Conservation (phyloP, 768 basidiomycete species). For the Boletus bicolor region DNA sequence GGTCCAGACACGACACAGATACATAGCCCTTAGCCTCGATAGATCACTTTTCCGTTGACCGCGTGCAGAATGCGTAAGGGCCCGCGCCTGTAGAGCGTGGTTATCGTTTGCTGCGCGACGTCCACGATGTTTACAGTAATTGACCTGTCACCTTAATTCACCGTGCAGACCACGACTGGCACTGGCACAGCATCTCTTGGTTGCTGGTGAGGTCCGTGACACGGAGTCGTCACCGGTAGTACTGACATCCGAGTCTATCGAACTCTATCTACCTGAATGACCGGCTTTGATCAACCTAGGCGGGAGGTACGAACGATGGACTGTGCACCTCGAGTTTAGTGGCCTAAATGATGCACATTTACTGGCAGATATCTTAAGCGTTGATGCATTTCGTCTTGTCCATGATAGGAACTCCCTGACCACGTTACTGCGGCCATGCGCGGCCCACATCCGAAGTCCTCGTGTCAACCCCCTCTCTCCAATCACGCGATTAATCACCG, state of each 20-base stretch:
- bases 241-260: background rate
- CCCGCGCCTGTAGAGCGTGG: background rate
- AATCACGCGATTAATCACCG: slow-evolving; percentile 22
- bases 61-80: background rate
- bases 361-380: background rate
- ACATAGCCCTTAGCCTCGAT: background rate
- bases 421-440: slow-evolving; percentile 13
- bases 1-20: background rate
- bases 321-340: background rate
- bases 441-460: slow-evolving; percentile 6
- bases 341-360: background rate
- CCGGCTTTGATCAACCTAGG: background rate
- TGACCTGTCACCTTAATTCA: background rate
- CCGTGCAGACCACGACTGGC: slow-evolving; percentile 5
- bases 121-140: slow-evolving; percentile 4
- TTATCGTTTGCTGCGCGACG: background rate
- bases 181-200: background rate
- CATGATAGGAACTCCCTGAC: slow-evolving; percentile 5
- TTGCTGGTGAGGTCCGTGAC: no score
- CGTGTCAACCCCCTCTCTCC: slow-evolving; percentile 10
- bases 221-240: no score
- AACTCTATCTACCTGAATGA: no score
- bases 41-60: background rate
- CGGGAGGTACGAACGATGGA: background rate
- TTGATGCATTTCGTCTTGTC: background rate